Percentiles rank a stretch among this genome's conserved stretches.
These are phyloP conservation scores for Stephania yunnanensis DNA, from an alignment of 164 flowering plant species.

Conservation along the genomic window DNA sequence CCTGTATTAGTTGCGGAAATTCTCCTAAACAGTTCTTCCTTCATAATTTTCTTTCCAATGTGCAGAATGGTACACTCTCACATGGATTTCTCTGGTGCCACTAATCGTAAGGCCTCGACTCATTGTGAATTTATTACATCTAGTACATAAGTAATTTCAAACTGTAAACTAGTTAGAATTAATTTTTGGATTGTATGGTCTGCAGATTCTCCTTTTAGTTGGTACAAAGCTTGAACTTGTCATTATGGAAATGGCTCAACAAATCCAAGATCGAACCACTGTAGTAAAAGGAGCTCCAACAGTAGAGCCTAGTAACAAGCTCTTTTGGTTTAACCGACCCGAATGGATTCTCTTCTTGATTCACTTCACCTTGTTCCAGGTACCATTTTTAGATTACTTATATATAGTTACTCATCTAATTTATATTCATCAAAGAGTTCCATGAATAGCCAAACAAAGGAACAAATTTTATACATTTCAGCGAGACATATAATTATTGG, in stretches of 20 bases:
- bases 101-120: slow-evolving; percentile 38
- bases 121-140: not conserved
- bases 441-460: no score
- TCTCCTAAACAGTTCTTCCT: not conserved
- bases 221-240: slow-evolving; percentile 63
- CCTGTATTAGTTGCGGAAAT: not conserved
- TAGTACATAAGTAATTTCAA: not conserved
- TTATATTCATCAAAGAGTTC: no score
- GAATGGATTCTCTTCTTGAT: slow-evolving; percentile 50
- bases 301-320: slow-evolving; percentile 56
- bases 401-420: not conserved
- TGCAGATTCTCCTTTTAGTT: slow-evolving; percentile 51
- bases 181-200: not conserved
- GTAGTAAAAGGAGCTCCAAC: slow-evolving; percentile 61
- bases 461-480: not conserved
- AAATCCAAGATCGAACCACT: slow-evolving; percentile 44
- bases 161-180: not conserved
- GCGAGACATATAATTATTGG: no score
- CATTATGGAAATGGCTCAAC: slow-evolving; percentile 64
- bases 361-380: slow-evolving; percentile 66
- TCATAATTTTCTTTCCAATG: not conserved
- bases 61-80: slow-evolving; percentile 52
- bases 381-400: slow-evolving; percentile 9
- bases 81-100: slow-evolving; percentile 53
- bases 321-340: slow-evolving; percentile 69